Base-by-base conservation (phyloP, 257 asterid species). In the Primulina tabacum region DNA sequence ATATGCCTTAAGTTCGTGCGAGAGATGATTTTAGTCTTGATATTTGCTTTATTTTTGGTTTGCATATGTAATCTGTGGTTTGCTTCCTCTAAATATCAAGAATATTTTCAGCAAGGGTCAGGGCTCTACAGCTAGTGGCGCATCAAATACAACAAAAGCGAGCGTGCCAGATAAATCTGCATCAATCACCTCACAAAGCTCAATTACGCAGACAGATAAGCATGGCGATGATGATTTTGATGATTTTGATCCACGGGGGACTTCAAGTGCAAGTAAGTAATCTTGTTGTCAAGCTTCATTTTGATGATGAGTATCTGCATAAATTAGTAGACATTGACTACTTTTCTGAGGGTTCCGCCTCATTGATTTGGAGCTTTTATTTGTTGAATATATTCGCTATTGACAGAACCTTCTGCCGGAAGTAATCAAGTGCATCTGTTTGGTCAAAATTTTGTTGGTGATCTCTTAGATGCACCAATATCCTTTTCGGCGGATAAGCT, bases 221-320 rank as follows among this genome's bases (percentile, higher is more conserved):
- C 77, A 86, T 75, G 93, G 84, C 40, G 99, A 81, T 62, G 67
- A 83, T 33, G 95, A 90, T 43, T 83, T 81, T 71, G 97, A 92
- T 75, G 96, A 93, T 83, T 94, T 91, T 81, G 97, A 94, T 84
- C 99, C 99, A 29, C 87, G 99, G 60, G 98, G 96, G 33, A 81
- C 83, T 69, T 84, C 92, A 26, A 82, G 65, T 83, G 78, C 90
- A 32, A 89, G 98, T 94, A 89, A 91, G 99, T 84, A 9, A 17
- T 24, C 38, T 40, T 65, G 32, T 37, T 4, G 56, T 50, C 14
- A 3, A 38, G 67, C 26, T 62, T 43, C 65, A 20, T 16, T 65
- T 61, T 34, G 50, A 60, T 70, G 68, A 52, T 37, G 34, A 43
- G 37, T 28, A 52, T 32, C 64, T 67, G 38, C 37, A 12, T 5